These are phyloP conservation scores for Neurospora sp. DNA, from an alignment of 495 filamentous ascomycete genomes.

Conservation along the genomic window DNA sequence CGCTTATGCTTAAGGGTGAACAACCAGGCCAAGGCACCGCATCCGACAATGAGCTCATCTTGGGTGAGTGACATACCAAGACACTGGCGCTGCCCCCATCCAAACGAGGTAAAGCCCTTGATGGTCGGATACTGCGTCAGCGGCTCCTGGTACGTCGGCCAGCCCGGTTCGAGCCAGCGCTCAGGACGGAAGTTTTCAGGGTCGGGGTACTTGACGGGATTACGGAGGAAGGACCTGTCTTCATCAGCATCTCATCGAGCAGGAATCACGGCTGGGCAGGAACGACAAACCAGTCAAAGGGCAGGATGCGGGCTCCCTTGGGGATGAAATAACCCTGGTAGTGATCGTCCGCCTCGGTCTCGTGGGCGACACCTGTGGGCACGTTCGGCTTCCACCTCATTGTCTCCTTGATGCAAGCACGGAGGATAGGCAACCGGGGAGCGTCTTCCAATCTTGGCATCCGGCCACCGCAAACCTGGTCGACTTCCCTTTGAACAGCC, in stretches of 20 bases:
- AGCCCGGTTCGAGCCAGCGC: slow-evolving; percentile 38
- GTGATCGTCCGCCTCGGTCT: slow-evolving; percentile 27
- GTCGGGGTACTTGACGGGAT: slow-evolving; percentile 37
- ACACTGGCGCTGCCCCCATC: slow-evolving; percentile 52
- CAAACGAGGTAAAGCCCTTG: slow-evolving; percentile 41
- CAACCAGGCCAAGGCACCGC: slow-evolving; percentile 32
- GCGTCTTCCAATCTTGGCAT: slow-evolving; percentile 34
- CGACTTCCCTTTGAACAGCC: slow-evolving; percentile 41
- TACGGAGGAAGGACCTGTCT: slow-evolving; percentile 23
- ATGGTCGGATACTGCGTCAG: slow-evolving; percentile 34
- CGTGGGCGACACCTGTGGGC: slow-evolving; percentile 36
- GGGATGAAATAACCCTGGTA: slow-evolving; percentile 34
- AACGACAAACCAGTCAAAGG: slow-evolving; percentile 34
- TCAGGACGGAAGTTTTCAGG: slow-evolving; percentile 42
- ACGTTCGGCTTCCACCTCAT: slow-evolving; percentile 47
- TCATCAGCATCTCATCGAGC: slow-evolving; percentile 3
- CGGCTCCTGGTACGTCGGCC: slow-evolving; percentile 43
- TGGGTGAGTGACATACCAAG: slow-evolving; percentile 42
- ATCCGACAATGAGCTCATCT: slow-evolving; percentile 35
- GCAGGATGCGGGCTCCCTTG: slow-evolving; percentile 39
- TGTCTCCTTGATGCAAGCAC: slow-evolving; percentile 38
- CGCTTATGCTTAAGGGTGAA: slow-evolving; percentile 37
- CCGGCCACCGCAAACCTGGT: slow-evolving; percentile 33
- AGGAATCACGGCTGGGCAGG: neutral
- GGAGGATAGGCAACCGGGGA: slow-evolving; percentile 32